Evolutionary conservation across 805 yeast species (phyloP).

Genomic region (Ogataea chonburiensis): DNA sequence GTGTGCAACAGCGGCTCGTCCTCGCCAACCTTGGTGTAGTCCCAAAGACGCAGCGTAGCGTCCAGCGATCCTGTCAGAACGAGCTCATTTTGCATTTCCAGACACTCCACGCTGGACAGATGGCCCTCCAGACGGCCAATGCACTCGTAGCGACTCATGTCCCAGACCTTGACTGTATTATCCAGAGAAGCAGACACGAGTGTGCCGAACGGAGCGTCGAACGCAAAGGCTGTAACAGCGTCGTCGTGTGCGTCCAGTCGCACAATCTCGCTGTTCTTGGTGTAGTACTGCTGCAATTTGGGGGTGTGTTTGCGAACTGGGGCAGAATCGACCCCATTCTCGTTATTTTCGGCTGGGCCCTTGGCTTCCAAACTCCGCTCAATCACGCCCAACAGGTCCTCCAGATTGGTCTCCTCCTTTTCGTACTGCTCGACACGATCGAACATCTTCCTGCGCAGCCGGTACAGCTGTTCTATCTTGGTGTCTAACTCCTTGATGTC

Average conservation of each 20-base stretch:
- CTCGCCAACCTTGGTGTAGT: constrained; percentile 33
- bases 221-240: constrained; percentile 56
- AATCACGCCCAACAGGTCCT: constrained; percentile 44
- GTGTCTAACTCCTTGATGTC: constrained; percentile 65
- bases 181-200: constrained; percentile 77
- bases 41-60: constrained; percentile 64
- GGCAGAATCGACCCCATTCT: constrained; percentile 20
- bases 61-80: constrained; percentile 61
- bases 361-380: constrained; percentile 39
- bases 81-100: constrained; percentile 53
- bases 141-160: constrained; percentile 55
- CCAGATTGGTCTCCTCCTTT: constrained; percentile 56
- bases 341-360: constrained; percentile 19
- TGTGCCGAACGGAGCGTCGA: constrained; percentile 73
- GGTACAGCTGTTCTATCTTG: constrained; percentile 50
- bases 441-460: constrained; percentile 52
- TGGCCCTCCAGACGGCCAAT: constrained; percentile 60
- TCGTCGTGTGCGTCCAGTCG: constrained; percentile 52
- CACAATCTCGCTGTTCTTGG: constrained; percentile 54
- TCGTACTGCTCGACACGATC: constrained; percentile 61
- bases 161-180: constrained; percentile 82
- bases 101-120: constrained; percentile 52
- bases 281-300: constrained; percentile 62
- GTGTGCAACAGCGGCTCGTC: constrained; percentile 40
- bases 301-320: constrained; percentile 52